Conservation (phyloP, 495 filamentous ascomycete genomes). For the Trichoderma gamsii region DNA sequence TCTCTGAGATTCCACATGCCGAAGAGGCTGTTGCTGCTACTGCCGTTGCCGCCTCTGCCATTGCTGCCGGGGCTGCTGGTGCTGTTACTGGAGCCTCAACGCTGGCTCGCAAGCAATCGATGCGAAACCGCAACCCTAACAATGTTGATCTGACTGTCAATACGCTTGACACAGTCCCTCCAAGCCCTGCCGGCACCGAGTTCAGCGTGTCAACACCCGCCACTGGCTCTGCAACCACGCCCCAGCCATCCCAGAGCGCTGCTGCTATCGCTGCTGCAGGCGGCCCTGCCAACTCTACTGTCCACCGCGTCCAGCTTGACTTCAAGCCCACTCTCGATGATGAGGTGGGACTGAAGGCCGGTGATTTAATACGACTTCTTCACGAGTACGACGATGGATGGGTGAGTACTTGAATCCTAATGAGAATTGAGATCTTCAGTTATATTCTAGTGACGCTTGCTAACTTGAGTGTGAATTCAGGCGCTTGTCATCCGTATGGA, state of each 20-base stretch:
- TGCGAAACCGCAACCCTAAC: conserved; percentile 37
- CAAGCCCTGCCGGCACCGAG: conserved; percentile 56
- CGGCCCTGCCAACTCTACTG: conserved; percentile 49
- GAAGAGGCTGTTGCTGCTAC: conserved; percentile 26
- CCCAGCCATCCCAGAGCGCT: conserved; percentile 38
- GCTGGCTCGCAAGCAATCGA: conserved; percentile 40
- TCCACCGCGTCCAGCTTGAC: conserved; percentile 91
- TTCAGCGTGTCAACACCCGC: conserved; percentile 49
- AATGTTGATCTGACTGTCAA: conserved; percentile 47
- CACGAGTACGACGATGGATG: conserved; percentile 99
- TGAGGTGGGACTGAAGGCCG: conserved; percentile 72
- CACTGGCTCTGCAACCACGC: conserved; percentile 35
- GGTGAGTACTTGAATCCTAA: conserved; percentile 45
- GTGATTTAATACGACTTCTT: conserved; percentile 77
- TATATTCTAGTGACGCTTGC: not conserved
- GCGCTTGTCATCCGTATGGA: conserved; percentile 89
- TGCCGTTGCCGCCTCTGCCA: conserved; percentile 37
- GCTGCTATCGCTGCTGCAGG: conserved; percentile 51
- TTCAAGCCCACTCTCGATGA: conserved; percentile 91
- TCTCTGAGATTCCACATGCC: not conserved
- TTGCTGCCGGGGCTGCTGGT: conserved; percentile 26
- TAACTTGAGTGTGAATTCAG: conserved; percentile 46
- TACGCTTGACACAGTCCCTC: conserved; percentile 29
- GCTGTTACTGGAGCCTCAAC: conserved; percentile 30
- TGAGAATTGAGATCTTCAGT: conserved; percentile 25